A percentile compares a stretch with the other conserved stretches of the same genome.
These are phyloP conservation scores for Mortierella sp. DNA, from an alignment of 371 early-diverging fungal species.

Conservation along the genomic window DNA sequence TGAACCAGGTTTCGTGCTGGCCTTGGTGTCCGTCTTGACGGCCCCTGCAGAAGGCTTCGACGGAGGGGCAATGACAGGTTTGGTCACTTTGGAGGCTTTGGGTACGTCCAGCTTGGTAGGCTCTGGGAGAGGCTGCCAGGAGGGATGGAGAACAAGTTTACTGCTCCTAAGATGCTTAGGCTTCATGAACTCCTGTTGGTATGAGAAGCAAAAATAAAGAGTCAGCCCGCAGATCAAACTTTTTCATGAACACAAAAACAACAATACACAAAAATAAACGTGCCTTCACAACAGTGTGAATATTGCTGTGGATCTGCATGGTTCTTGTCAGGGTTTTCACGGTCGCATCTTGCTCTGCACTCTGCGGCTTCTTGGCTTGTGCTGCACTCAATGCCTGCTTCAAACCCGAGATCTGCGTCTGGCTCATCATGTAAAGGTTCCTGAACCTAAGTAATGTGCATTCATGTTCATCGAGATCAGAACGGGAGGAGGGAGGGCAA, in stretches of 20 bases:
- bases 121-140: constrained; percentile 38
- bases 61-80: constrained; percentile 1
- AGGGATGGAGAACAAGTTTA: constrained; percentile 31
- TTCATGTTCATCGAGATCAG: not conserved
- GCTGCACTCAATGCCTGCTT: constrained; percentile 10
- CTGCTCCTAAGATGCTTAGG: constrained; percentile 26
- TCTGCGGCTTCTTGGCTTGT: constrained; percentile 11
- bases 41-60: constrained; percentile 2
- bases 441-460: constrained; percentile 19
- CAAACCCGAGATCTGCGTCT: constrained; percentile 25
- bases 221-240: not conserved
- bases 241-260: too few relatives aligned
- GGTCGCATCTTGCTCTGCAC: constrained; percentile 2
- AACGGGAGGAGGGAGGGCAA: too few relatives aligned
- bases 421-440: constrained; percentile 28
- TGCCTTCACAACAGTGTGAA: constrained; percentile 23
- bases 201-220: not conserved
- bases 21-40: constrained; percentile 3
- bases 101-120: constrained; percentile 6
- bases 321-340: constrained; percentile 13
- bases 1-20: constrained; percentile 6
- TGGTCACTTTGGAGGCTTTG: not conserved
- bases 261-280: not conserved
- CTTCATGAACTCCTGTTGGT: constrained; percentile 38
- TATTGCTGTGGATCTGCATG: constrained; percentile 16